Conservation (phyloP, 2,329 filamentous ascomycete genomes). For the Aspergillus sp. region DNA sequence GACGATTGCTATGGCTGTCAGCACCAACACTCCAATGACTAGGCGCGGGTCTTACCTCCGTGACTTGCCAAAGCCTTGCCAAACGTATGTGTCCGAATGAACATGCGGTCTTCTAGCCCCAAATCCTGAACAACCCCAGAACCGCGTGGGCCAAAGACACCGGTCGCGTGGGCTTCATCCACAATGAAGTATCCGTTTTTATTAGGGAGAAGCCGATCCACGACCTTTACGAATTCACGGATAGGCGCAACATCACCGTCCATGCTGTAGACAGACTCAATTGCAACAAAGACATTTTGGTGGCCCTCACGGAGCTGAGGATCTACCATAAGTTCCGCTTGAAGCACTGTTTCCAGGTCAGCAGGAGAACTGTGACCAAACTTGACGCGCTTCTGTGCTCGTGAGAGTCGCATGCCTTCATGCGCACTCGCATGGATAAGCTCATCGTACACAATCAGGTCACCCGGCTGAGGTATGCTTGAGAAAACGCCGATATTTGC, state of each 20-base stretch:
- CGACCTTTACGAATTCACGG: conserved; percentile 56
- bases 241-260: conserved; percentile 73
- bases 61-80: conserved; percentile 60
- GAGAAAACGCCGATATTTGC: conserved; percentile 66
- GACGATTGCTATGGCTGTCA: conserved; percentile 51
- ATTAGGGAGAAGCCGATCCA: conserved; percentile 55
- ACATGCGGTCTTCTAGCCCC: conserved; percentile 52
- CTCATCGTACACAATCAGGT: conserved; percentile 70
- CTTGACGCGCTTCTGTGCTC: conserved; percentile 47
- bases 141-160: conserved; percentile 51
- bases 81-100: conserved; percentile 53
- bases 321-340: conserved; percentile 30
- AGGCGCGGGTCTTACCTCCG: conserved; percentile 56
- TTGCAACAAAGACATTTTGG: conserved; percentile 63
- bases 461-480: conserved; percentile 59
- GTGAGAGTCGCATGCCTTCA: conserved; percentile 70
- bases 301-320: conserved; percentile 36
- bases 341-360: conserved; percentile 40
- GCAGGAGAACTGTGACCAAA: conserved; percentile 51
- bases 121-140: conserved; percentile 51
- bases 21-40: conserved; percentile 13
- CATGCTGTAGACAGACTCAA: conserved; percentile 79
- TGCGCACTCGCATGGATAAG: conserved; percentile 76
- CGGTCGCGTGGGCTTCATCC: conserved; percentile 58
- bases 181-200: conserved; percentile 58